A percentile compares a stretch with the other conserved stretches of the same genome.
Conservation (phyloP, 345 rosid genomes). For the Eucalyptus paniculata region DNA sequence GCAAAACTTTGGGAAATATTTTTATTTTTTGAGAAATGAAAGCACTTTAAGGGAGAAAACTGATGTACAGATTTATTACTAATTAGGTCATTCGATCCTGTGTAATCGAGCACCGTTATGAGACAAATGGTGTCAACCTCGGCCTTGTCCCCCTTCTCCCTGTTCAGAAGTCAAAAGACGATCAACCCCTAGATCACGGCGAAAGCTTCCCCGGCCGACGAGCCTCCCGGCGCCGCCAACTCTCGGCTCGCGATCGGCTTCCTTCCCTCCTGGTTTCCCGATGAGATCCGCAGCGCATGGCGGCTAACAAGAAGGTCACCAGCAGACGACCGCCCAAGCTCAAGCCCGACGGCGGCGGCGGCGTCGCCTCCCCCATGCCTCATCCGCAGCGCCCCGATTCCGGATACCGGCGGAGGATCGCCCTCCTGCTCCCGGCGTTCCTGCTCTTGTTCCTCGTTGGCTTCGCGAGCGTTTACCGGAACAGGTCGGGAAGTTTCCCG, state of each 20-base stretch:
- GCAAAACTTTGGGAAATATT: neutral
- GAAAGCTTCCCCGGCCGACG: neutral
- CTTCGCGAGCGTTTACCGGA: slow-evolving; percentile 24
- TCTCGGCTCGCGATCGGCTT: neutral
- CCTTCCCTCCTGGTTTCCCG: neutral
- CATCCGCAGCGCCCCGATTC: slow-evolving; percentile 8
- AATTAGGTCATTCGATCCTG: neutral
- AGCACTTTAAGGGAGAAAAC: too few relatives aligned
- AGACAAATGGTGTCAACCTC: neutral
- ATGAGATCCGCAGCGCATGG: slow-evolving; percentile 1
- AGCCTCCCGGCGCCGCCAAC: neutral
- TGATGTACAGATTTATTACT: neutral
- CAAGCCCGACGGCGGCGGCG: neutral
- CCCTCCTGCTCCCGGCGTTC: slow-evolving; percentile 9
- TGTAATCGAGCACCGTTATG: neutral
- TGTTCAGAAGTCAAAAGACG: neutral
- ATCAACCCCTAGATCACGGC: neutral
- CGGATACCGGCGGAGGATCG: slow-evolving; percentile 10
- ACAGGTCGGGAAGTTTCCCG: neutral
- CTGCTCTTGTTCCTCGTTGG: slow-evolving; percentile 12
- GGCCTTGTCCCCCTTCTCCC: neutral
- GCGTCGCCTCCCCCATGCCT: slow-evolving; percentile 5
- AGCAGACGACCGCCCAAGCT: slow-evolving; percentile 5
- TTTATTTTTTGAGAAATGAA: neutral
- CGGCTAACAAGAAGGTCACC: slow-evolving; percentile 13